Evolutionary conservation across 2,329 filamentous ascomycete species (phyloP), one percentile per base, ranked within the genome.

Genomic region (Neonectria hederae): DNA sequence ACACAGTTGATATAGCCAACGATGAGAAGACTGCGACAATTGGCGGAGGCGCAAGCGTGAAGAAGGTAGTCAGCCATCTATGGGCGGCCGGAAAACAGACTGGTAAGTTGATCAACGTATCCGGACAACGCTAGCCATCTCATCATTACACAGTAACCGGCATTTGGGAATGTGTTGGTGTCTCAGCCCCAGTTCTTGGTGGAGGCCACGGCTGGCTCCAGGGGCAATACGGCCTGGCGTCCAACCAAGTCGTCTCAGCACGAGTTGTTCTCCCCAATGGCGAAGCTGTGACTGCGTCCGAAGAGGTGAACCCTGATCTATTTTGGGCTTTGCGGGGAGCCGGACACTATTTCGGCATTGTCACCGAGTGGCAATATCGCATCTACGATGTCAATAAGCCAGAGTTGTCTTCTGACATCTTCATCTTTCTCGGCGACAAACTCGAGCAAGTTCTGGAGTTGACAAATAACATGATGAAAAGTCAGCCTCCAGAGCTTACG

Each of bases 261-360:
- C 48, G 63, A 0, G 43, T 70, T 0, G 49, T 70, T 0, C 68
- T 68, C 0, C 65, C 68, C 0, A 49, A 56, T 0, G 68, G 68
- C 0, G 58, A 70, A 3, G 65, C 19, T 1, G 54, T 70, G 17
- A 59, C 28, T 0, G 65, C 68, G 0, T 70, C 68, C 0, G 57
- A 64, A 3, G 49, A 63, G 0, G 42, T 14, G 0, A 65, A 70
- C 0, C 35, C 63, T 0, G 67, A 70, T 14, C 60, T 68, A 1
- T 84, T 82, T 70, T 83, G 79, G 77, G 83, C 81, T 17, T 67
- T 84, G 5, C 76, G 78, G 2, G 83, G 83, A 21, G 82, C 81
- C 1, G 82, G 82, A 2, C 85, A 87, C 59, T 88, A 88, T 70
- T 88, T 88, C 62, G 87, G 86, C 1, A 82, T 74, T 26, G 84